Base-by-base conservation (phyloP, 164 flowering plant species). In the Protea cynaroides region DNA sequence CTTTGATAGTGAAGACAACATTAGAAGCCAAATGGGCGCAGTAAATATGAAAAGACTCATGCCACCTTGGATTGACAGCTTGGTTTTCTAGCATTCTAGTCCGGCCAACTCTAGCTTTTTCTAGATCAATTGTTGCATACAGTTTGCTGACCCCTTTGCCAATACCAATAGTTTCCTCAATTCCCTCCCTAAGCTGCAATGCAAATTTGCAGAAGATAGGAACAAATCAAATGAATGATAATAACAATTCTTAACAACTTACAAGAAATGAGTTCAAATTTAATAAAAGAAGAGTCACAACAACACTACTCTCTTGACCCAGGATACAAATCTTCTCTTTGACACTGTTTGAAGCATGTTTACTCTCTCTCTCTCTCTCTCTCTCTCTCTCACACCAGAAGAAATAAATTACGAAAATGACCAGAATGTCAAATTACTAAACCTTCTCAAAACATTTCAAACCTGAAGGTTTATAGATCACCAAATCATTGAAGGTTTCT, bases 21-120 rank as follows among this genome's bases (percentile, higher is more conserved):
- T 84, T 53, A 62, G 87, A 77, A 58, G 84, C 88, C 79, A 54
- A 60, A 69, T 89, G 93, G 21, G 91, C 93, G 73, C 91, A 87
- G 73, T 86, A 86, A 1, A 89, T 74, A 68, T 79, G 83, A 65
- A 89, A 87, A 7, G 81, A 74, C 68, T 89, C 91, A 51, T 75
- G 52, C 93, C 93, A 89, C 17, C 79, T 79, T 10, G 88, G 89
- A 57, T 78, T 79, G 1, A 71, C 56, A 49, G 65, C 74, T 24
- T 78, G 83, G 10, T 71, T 68, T 55, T 72, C 68, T 17, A 86
- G 29, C 50, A 73, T 44, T 66, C 84, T 76, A 17, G 93, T 87
- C 55, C 85, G 71, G 36, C 84, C 90, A 59, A 83, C 86, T 64
- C 86, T 74, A 21, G 88, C 82, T 56, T 77, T 76, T 23, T 76